Evolutionary conservation across 306 rosid genomes (phyloP), one percentile per base, ranked within the genome.

Genomic region (Oxytropis ochrocephala): DNA sequence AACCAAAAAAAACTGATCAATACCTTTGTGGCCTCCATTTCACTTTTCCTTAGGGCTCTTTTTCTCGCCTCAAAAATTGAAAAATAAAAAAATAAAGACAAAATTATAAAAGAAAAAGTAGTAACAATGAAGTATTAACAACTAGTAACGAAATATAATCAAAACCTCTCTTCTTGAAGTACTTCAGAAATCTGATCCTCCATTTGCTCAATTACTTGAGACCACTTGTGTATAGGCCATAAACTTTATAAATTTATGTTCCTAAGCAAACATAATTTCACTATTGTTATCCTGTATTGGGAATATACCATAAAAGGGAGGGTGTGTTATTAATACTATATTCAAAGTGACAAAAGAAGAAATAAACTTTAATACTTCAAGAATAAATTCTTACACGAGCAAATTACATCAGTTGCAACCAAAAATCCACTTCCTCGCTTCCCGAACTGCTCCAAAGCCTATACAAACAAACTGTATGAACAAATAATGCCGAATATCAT

Each of bases 11-110:
- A 64, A 48, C 13, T 21, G 6, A 60, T 32, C 49, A 41, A 69
- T 74, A 90, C 98, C 99, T 89, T 94, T 19, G 89, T 84, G 48
- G 86, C 97, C 71, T 94, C 99, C 99, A 91, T 94, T 78, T 94
- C 97, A 67, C 96, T 96, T 79, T 91, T 91, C 82, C 99, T 87
- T 51, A 91, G 83, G 60, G 75, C 82, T 75, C 67, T 84, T 84
- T 94, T 97, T 87, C n/a, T n/a, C n/a, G 85, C 98, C 57, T 97
- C 91, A 83, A 46, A 71, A 12, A 64, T 48, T 12, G 5, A n/a
- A 63, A 67, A 52, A 69, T 57, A 69, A 67, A 69, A 68, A 35
- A 60, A 42, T 42, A 72, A 14, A 56, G 38, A 76, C 71, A n/a
- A n/a, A n/a, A n/a, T n/a, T n/a, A n/a, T n/a, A n/a, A n/a, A n/a